A percentile compares a stretch with the other conserved stretches of the same genome.
Conservation (phyloP, 1,284 basidiomycete genomes). For the Mycosarcoma mackinlayi region DNA sequence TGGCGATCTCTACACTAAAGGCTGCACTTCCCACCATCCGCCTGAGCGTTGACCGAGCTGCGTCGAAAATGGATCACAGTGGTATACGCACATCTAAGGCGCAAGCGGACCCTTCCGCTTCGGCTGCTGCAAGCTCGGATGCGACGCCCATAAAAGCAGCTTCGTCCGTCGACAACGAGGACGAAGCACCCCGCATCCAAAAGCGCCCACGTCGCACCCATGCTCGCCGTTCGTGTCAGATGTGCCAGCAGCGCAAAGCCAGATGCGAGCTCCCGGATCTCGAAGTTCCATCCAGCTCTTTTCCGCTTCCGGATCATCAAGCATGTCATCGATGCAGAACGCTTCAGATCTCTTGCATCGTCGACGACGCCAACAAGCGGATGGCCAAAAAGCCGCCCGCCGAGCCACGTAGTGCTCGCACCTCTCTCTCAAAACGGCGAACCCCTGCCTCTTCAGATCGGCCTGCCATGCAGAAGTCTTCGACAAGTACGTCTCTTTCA, state of each 20-base stretch:
- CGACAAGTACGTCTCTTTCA: constrained; percentile 19
- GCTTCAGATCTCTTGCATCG: constrained; percentile 42
- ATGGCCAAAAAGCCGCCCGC: constrained; percentile 17
- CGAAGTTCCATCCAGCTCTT: constrained; percentile 30
- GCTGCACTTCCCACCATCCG: too few species aligned
- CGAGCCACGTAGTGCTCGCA: neutral
- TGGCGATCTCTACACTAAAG: too few species aligned
- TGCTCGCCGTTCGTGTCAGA: constrained; percentile 43
- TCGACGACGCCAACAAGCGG: constrained; percentile 42
- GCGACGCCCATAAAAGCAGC: neutral
- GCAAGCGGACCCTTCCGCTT: neutral
- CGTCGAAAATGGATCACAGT: neutral
- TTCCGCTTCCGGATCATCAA: constrained; percentile 37
- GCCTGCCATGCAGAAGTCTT: constrained; percentile 14
- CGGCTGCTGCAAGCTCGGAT: neutral
- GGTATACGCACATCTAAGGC: neutral
- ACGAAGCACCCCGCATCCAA: constrained; percentile 23
- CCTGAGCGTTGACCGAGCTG: too few species aligned
- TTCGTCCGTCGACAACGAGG: constrained; percentile 4
- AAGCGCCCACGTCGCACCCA: constrained; percentile 43
- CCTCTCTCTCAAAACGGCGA: constrained; percentile 6
- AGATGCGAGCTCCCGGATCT: constrained; percentile 45
- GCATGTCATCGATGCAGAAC: constrained; percentile 39
- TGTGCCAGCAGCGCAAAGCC: constrained; percentile 50
- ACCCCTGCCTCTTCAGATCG: constrained; percentile 2